These are phyloP conservation scores for Ascobolus immersus DNA, from an alignment of 495 filamentous ascomycete species.

Conservation along the genomic window DNA sequence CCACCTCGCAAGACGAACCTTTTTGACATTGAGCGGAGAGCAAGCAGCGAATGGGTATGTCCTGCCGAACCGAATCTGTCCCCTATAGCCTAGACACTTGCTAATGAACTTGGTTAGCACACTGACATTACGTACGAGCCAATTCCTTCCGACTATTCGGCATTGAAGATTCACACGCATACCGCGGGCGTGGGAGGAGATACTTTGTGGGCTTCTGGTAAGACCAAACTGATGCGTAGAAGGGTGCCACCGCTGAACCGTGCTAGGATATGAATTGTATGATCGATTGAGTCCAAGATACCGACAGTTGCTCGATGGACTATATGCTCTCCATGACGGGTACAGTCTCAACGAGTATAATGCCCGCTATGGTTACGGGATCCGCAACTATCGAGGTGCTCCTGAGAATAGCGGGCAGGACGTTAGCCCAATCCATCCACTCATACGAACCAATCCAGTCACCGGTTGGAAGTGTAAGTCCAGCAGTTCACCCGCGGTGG, in stretches of 20 bases:
- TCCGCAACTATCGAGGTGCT: constrained; percentile 34
- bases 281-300: constrained; percentile 43
- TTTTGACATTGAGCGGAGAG: no score
- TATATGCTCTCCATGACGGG: constrained; percentile 41
- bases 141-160: constrained; percentile 37
- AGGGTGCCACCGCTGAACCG: no score
- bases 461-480: constrained; percentile 58
- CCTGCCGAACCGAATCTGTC: no score
- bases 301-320: constrained; percentile 37
- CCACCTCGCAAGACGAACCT: no score
- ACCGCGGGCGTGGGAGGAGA: constrained; percentile 53
- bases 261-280: no score
- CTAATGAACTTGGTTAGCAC: no score
- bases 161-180: constrained; percentile 32
- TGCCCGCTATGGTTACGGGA: constrained; percentile 26
- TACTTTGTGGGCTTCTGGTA: constrained; percentile 26
- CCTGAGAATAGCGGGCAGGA: constrained; percentile 42
- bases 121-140: no score
- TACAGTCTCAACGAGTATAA: constrained; percentile 33
- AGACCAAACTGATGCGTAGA: no score
- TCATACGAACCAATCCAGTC: constrained; percentile 59
- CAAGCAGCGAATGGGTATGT: no score
- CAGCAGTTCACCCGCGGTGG: no score
- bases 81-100: no score
- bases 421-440: constrained; percentile 39